Evolutionary conservation across 805 yeast genomes (phyloP), one percentile per base, ranked within the genome.

Genomic region (Metschnikowia borealis): DNA sequence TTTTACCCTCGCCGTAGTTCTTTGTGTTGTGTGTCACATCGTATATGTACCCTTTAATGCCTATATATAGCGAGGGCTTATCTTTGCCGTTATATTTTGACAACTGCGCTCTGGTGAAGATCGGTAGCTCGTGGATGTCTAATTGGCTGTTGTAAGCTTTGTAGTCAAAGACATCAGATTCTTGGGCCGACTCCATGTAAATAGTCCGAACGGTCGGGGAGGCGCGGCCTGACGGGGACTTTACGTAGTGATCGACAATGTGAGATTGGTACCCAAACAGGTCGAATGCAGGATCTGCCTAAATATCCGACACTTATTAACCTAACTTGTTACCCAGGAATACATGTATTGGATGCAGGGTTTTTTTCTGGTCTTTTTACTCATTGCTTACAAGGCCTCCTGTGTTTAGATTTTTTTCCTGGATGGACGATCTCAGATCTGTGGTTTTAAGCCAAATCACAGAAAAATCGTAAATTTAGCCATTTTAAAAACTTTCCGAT

Each of bases 1-100:
- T 82, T 52, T 81, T 79, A 0, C 90, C 91, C 2, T 85, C 84
- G 0, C 96, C 96, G 62, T 89, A 89, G 37, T 83, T 84, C 14
- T 77, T 80, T 11, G 64, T 58, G 61, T 88, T 89, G 42, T 70
- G 62, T 0, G 87, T 78, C 8, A 89, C 96, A 60, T 89, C 96
- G 64, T 87, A 89, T 10, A 89, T 81, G 2, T 74, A 75, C 18
- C 96, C 94, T 53, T 83, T 82, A 58, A 89, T 83, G 6, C 83
- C 94, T 17, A 89, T 85, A 65, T 83, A 89, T 55, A 87, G 77
- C 51, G 77, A 50, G 14, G 60, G 62, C 32, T 53, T 53, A 23
- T 58, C 58, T 5, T 43, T 49, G n/a, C 76, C 77, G 49, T 74
- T 62, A 56, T 63, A 70, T 38, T 48, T 50, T 5, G 65, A 50